Evolutionary conservation across 306 rosid genomes (phyloP).

Genomic region (Quercus aquifolioides): DNA sequence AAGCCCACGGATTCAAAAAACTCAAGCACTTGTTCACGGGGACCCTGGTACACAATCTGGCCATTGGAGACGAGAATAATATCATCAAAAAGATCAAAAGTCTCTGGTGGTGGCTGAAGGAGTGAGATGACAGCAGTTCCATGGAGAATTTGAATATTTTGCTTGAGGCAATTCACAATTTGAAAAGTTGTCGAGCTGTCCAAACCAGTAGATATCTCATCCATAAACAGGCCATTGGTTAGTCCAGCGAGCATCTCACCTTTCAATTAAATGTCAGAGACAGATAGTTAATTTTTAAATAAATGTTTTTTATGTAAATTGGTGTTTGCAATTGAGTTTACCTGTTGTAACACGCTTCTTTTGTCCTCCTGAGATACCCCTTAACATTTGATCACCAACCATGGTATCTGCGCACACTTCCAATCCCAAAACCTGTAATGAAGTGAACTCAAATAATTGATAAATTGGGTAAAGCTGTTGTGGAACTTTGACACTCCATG

Average conservation of each 20-base stretch:
- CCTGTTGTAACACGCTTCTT: conserved; percentile 52
- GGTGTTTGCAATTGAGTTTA: background rate
- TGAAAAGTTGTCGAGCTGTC: conserved; percentile 51
- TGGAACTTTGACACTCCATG: background rate
- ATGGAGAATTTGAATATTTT: conserved; percentile 27
- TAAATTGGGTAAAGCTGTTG: background rate
- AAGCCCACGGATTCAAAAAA: conserved; percentile 46
- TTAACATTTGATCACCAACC: conserved; percentile 41
- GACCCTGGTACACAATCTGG: conserved; percentile 46
- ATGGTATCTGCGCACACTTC: conserved; percentile 44
- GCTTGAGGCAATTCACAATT: conserved; percentile 44
- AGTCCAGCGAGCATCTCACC: conserved; percentile 55
- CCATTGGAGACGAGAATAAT: conserved; percentile 47
- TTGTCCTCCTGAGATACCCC: conserved; percentile 58
- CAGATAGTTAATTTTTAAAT: background rate
- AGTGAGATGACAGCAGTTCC: conserved; percentile 44
- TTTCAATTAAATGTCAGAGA: background rate
- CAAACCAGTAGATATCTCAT: conserved; percentile 54
- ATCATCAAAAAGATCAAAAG: conserved; percentile 48
- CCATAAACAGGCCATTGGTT: conserved; percentile 45
- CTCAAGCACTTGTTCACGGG: conserved; percentile 34
- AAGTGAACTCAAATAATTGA: background rate
- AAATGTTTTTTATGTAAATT: too few species aligned
- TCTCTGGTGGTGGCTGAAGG: conserved; percentile 58
- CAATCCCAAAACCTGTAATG: conserved; percentile 38